phyloP scores from a whole-genome alignment of 768 basidiomycete genomes.

The Exsudoporus frostii region DNA sequence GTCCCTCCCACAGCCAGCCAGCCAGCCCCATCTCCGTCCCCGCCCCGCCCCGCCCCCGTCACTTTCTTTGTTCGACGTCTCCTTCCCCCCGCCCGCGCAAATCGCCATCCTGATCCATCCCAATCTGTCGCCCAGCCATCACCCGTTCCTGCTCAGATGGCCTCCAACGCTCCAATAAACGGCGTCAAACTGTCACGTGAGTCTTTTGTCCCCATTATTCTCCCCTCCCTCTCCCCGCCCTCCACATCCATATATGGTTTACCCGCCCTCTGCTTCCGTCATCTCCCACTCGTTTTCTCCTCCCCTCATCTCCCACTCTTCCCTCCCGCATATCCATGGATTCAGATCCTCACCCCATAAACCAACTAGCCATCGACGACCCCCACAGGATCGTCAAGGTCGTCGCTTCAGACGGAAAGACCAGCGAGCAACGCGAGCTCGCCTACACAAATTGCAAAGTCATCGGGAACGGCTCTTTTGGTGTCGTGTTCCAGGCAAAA shows the following conservation, averaged over 20 bases:
- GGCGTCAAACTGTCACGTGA: slow-evolving; percentile 83
- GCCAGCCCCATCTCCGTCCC: slow-evolving; percentile 4
- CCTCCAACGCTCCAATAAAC: slow-evolving; percentile 79
- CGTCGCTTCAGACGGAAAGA: slow-evolving; percentile 91
- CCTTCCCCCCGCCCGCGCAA: not conserved
- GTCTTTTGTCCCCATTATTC: slow-evolving; percentile 34
- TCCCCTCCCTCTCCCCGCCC: slow-evolving; percentile 15
- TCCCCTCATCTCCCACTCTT: slow-evolving; percentile 32
- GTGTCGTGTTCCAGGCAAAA: slow-evolving; percentile 96
- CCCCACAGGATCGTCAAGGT: slow-evolving; percentile 96
- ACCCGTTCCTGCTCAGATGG: slow-evolving; percentile 43
- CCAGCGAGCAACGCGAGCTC: slow-evolving; percentile 82
- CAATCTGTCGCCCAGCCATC: slow-evolving; percentile 6
- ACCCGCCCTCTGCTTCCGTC: slow-evolving; percentile 23
- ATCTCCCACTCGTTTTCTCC: slow-evolving; percentile 34
- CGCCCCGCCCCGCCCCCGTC: slow-evolving; percentile 5
- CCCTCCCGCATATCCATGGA: slow-evolving; percentile 21
- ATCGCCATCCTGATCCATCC: slow-evolving; percentile 16
- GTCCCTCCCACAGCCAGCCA: slow-evolving; percentile 7
- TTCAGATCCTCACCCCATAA: slow-evolving; percentile 24
- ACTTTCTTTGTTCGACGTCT: not conserved
- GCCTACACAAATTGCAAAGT: slow-evolving; percentile 98
- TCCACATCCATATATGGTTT: slow-evolving; percentile 29
- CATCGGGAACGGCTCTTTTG: slow-evolving; percentile 98
- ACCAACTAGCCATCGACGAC: slow-evolving; percentile 77